These are phyloP conservation scores for Edaphochlamys debaryana DNA, from an alignment of 139 green algal species.

Conservation along the genomic window DNA sequence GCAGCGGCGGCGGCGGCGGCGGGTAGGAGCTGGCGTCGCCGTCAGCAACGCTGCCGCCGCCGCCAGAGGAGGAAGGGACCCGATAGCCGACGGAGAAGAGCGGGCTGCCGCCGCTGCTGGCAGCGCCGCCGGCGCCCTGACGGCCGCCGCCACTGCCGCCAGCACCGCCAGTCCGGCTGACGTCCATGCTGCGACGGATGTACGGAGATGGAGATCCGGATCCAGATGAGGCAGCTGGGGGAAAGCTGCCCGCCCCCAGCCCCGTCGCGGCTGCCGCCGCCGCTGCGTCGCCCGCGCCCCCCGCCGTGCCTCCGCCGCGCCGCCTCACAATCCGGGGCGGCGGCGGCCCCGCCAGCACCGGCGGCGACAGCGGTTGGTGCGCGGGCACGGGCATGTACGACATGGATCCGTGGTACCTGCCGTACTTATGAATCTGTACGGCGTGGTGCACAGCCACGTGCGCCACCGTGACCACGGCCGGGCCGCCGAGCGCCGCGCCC, in stretches of 20 bases:
- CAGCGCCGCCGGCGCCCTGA: neutral
- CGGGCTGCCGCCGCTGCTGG: neutral
- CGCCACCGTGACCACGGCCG: neutral
- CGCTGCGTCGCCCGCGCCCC: too few species aligned
- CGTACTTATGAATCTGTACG: too few species aligned
- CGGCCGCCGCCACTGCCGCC: neutral
- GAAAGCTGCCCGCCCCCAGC: neutral
- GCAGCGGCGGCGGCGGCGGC: too few species aligned
- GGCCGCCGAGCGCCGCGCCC: conserved; percentile 1
- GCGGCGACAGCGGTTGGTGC: too few species aligned
- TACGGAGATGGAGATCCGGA: too few species aligned
- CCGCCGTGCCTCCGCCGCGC: too few species aligned
- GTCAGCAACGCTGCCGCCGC: neutral
- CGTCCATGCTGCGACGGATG: neutral
- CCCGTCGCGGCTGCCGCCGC: neutral
- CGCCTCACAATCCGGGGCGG: too few species aligned
- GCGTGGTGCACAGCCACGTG: neutral
- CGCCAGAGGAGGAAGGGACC: too few species aligned
- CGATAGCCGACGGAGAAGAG: neutral
- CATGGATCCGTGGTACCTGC: too few species aligned
- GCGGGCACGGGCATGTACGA: too few species aligned
- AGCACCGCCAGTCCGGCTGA: too few species aligned
- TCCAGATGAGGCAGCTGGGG: neutral
- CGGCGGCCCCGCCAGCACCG: too few species aligned
- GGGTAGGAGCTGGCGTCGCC: neutral